phyloP scores from a whole-genome alignment of 2,329 filamentous ascomycete genomes.

The Epicoccum sorghinum region DNA sequence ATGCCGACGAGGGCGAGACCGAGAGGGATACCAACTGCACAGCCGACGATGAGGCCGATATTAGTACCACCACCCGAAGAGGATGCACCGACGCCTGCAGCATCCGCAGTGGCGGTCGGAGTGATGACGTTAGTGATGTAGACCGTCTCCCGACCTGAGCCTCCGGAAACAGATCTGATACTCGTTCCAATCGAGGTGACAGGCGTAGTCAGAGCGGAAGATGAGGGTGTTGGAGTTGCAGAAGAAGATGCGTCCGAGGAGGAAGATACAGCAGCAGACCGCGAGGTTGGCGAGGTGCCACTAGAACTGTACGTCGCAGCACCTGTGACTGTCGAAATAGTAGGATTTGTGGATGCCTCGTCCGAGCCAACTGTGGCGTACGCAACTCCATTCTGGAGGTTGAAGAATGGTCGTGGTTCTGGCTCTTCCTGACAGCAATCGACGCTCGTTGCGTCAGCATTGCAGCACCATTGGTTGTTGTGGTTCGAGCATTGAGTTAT shows the following conservation, averaged over 20 bases:
- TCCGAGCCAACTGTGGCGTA: slow-evolving; percentile 42
- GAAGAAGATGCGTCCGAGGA: slow-evolving; percentile 7
- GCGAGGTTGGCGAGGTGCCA: slow-evolving; percentile 17
- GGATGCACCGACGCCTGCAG: not conserved
- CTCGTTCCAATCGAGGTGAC: slow-evolving; percentile 34
- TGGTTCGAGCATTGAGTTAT: slow-evolving; percentile 43
- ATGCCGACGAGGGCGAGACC: slow-evolving; percentile 39
- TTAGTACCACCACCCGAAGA: slow-evolving; percentile 28
- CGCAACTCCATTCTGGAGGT: slow-evolving; percentile 35
- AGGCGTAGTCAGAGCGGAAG: slow-evolving; percentile 20
- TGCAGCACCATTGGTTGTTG: slow-evolving; percentile 45
- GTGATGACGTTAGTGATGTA: slow-evolving; percentile 28
- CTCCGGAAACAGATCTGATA: slow-evolving; percentile 29
- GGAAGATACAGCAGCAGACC: slow-evolving; percentile 17
- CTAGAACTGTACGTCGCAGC: slow-evolving; percentile 24
- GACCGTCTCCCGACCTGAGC: slow-evolving; percentile 32
- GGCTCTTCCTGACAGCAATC: slow-evolving; percentile 44
- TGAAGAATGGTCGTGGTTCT: slow-evolving; percentile 41
- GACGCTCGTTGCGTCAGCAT: slow-evolving; percentile 34
- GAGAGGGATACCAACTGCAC: slow-evolving; percentile 46
- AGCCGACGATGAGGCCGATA: slow-evolving; percentile 41
- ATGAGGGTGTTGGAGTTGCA: not conserved
- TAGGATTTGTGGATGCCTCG: slow-evolving; percentile 23
- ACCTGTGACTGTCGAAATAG: slow-evolving; percentile 37
- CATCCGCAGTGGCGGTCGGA: slow-evolving; percentile 12